Base-by-base conservation (phyloP, 2,329 filamentous ascomycete species). In the Sporothrix inflata region DNA sequence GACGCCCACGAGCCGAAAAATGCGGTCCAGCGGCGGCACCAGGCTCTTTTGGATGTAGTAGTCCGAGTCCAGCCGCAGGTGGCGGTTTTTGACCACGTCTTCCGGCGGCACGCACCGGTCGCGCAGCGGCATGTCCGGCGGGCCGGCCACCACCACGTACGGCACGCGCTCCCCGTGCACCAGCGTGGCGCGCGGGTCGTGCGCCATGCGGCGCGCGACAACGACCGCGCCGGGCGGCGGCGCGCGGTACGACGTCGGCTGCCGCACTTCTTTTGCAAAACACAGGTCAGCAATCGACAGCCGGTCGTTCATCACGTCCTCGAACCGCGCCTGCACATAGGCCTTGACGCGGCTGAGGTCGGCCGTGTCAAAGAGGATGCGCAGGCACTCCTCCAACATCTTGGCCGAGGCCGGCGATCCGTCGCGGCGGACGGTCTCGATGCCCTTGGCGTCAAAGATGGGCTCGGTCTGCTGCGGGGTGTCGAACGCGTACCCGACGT, bases 401-500 rank as follows among this genome's bases (percentile, higher is more conserved):
- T 96, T 98, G 79, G 98, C 95, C 81, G 97, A 94, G 0, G 94
- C 95, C 0, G 95, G 94, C 0, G 94, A 98, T 51, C 96, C 96
- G 79, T 99, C 96, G 66, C 96, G 89, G 1, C 97, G 90, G 8
- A 99, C 95, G 0, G 97, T 99, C 84, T 99, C 97, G 75, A 98
- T 99, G 40, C 97, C 96, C 81, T 99, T 99, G 72, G 96, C 97
- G 79, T 99, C 97, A 76, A 98, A 98, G 0, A 97, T 92, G 0
- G 96, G 95, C 75, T 90, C 89, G 9, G 80, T 83, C 79, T 99
- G 96, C 19, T 87, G 85, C 49, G 87, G 88, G 75, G 86, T 88
- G 79, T 99, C 96, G 82, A 97, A 99, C 80, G 97, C 98, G 85
- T 97, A 98, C 6, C 97, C 97, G 4, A 98, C 97, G 77, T 99